A percentile compares a stretch with the other conserved stretches of the same genome.
Conservation (phyloP, 2,329 filamentous ascomycete species). For the Colletotrichum graminicola region DNA sequence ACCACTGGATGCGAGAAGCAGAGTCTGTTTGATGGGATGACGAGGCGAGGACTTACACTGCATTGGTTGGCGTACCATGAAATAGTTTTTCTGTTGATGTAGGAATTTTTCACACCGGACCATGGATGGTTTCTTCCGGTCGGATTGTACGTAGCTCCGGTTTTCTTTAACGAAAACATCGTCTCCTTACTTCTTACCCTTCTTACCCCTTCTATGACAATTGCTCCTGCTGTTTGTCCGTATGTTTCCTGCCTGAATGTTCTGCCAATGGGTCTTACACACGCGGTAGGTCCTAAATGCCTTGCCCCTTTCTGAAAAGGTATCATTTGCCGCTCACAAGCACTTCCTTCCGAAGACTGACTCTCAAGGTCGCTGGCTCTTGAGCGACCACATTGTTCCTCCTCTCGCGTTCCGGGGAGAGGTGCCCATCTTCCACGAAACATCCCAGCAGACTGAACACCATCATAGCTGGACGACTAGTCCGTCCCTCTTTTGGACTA, state of each 20-base stretch:
- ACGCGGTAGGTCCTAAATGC: not conserved
- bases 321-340: not conserved
- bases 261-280: not conserved
- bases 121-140: conserved; percentile 42
- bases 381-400: not conserved
- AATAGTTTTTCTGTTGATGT: conserved; percentile 48
- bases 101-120: conserved; percentile 29
- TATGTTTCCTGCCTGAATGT: not conserved
- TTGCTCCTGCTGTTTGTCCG: not conserved
- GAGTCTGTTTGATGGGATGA: conserved; percentile 60
- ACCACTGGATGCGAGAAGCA: conserved; percentile 52
- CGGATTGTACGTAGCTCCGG: conserved; percentile 39
- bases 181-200: conserved; percentile 31
- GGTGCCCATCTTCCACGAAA: not conserved
- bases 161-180: conserved; percentile 27
- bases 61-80: conserved; percentile 64
- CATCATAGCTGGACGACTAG: conserved; percentile 15
- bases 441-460: conserved; percentile 15
- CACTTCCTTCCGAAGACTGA: not conserved
- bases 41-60: conserved; percentile 63
- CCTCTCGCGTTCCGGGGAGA: not conserved
- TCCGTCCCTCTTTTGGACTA: conserved; percentile 33
- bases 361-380: not conserved
- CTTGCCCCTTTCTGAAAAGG: not conserved
- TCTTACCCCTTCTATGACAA: not conserved